phyloP scores from a whole-genome alignment of 208 protist genomes.

The Trypanosomatidae sp. region DNA sequence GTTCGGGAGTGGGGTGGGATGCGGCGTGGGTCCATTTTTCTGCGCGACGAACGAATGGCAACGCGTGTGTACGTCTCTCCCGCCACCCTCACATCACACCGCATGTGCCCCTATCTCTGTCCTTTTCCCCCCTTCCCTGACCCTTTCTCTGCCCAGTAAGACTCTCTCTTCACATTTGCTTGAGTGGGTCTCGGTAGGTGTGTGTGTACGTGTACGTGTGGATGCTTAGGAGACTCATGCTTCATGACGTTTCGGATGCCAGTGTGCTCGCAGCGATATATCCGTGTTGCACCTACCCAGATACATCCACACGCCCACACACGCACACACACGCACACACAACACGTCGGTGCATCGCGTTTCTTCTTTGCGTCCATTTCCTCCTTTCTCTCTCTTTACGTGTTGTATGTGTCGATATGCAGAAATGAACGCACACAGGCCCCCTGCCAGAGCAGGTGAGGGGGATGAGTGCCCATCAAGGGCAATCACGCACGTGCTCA shows the following conservation, averaged over 20 bases:
- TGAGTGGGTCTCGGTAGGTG: neutral
- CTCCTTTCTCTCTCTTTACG: neutral
- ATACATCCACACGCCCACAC: neutral
- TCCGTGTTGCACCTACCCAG: neutral
- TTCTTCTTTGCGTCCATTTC: neutral
- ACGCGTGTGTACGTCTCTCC: neutral
- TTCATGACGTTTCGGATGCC: neutral
- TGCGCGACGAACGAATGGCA: neutral
- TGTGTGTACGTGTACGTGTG: neutral
- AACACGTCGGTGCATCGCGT: neutral
- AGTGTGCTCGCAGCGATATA: too few relatives aligned
- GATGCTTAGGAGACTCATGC: neutral
- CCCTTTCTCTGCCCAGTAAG: neutral
- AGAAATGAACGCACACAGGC: neutral
- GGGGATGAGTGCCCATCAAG: neutral
- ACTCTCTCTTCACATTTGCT: neutral
- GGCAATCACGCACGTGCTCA: neutral
- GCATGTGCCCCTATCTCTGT: constrained; percentile 1
- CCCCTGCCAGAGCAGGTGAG: neutral
- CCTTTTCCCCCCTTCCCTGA: too few relatives aligned
- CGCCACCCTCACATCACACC: neutral
- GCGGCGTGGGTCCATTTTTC: neutral
- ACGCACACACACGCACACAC: neutral
- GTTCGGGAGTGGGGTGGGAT: neutral
- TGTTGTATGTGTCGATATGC: neutral